A percentile compares a stretch with the other conserved stretches of the same genome.
These are phyloP conservation scores for Solanum bulbocastanum DNA, from an alignment of 257 asterid genomes.

Conservation along the genomic window DNA sequence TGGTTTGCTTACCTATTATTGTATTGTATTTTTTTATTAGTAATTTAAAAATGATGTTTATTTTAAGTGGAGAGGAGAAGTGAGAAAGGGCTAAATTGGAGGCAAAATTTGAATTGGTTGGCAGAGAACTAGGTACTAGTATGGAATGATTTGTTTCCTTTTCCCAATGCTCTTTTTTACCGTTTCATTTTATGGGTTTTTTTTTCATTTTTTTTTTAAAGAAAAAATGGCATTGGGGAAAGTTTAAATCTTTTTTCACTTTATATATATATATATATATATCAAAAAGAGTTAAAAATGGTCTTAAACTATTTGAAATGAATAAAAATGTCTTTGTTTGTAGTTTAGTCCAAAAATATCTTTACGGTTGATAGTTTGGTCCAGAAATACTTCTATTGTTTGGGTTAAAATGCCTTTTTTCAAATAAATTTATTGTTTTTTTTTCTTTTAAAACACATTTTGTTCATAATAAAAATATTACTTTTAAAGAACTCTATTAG, in stretches of 20 bases:
- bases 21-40: background rate
- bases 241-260: background rate
- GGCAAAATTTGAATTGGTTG: constrained; percentile 10
- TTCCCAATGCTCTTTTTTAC: background rate
- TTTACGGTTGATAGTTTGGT: too few relatives aligned
- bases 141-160: background rate
- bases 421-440: too few relatives aligned
- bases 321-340: too few relatives aligned
- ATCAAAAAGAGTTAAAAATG: too few relatives aligned
- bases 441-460: too few relatives aligned
- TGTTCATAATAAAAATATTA: too few relatives aligned
- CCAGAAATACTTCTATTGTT: too few relatives aligned
- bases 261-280: too few relatives aligned
- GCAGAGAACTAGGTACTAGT: background rate
- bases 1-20: background rate
- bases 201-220: rapidly evolving
- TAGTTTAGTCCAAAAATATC: too few relatives aligned
- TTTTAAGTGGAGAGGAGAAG: constrained; percentile 5
- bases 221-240: background rate
- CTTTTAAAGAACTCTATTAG: too few relatives aligned
- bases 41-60: background rate
- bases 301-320: too few relatives aligned
- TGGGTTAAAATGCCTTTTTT: too few relatives aligned
- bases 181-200: background rate
- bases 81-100: background rate